Base-by-base conservation (phyloP, 129 eudicot species). In the Pseudognaphalium luteoalbum region DNA sequence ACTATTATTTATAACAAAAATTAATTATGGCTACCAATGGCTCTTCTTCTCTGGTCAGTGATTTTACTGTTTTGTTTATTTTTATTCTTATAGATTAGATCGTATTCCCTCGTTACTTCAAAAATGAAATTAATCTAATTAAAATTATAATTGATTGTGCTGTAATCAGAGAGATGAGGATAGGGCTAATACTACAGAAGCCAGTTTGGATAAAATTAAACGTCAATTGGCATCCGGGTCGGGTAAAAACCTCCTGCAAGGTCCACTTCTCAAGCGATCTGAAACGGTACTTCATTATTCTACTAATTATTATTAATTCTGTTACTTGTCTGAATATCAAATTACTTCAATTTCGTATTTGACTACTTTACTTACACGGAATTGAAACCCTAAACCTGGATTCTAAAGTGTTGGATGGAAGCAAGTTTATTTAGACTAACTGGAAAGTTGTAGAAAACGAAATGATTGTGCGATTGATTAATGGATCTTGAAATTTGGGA, bases 221-320 rank as follows among this genome's bases (percentile, higher is more conserved):
- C 85, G 90, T 32, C 99, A 94, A 77, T 81, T 94, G 66, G 90
- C 97, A 7, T 86, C 99, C 64, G 85, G 93, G 37, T 87, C 96
- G 17, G 98, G 98, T 29, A 72, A 90, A 59, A 87, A 91, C 81
- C 59, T 94, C 9, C 78, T 94, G 72, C 99, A 94, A 78, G 99
- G 99, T 25, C 99, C 97, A 51, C 99, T 94, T 59, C 92, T 91
- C 50, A 94, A 94, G 77, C 93, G 99, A 86, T 94, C 99, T 41
- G 99, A 94, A 82, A 94, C 99, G 83, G 99, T 94, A 87, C 73
- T 28, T 25, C 4, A n/a, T n/a, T 41, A 10, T 54, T 3, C 15
- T n/a, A 42, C 19, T 54, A 19, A 7, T 63, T 25, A 28, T 16
- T 52, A 5, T 2, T 50, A n/a, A n/a, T 78, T 37, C 42, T 37